These are phyloP conservation scores for Tanacetum coccineum DNA, from an alignment of 129 eudicot species.

Conservation along the genomic window DNA sequence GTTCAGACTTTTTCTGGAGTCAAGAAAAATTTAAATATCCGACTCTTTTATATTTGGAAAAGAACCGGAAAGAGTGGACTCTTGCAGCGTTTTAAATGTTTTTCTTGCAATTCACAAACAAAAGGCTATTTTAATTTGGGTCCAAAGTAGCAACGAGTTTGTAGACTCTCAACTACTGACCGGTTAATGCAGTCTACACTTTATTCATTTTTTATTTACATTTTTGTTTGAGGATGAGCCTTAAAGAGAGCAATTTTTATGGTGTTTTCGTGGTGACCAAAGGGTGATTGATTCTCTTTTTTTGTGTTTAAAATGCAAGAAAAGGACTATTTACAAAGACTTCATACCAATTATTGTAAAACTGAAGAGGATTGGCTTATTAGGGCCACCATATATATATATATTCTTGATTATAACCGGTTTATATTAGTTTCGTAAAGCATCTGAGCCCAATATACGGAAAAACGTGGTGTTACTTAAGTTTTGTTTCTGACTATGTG, in stretches of 20 bases:
- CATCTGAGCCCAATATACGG: background rate
- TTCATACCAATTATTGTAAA: no score
- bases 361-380: no score
- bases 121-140: no score
- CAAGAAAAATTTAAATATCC: background rate
- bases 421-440: constrained; percentile 16
- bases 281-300: background rate
- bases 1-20: background rate
- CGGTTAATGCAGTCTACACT: background rate
- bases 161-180: background rate
- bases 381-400: no score
- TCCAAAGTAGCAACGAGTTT: no score
- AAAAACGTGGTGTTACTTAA: background rate
- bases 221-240: no score
- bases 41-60: no score
- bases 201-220: background rate
- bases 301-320: no score
- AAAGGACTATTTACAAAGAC: background rate
- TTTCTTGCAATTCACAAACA: no score
- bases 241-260: background rate
- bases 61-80: background rate
- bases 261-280: background rate
- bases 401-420: background rate
- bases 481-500: background rate
- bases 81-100: background rate